Evolutionary conservation across 2,329 filamentous ascomycete genomes (phyloP), one percentile per base, ranked within the genome.

Genomic region (Aspergillus thermomutatus): DNA sequence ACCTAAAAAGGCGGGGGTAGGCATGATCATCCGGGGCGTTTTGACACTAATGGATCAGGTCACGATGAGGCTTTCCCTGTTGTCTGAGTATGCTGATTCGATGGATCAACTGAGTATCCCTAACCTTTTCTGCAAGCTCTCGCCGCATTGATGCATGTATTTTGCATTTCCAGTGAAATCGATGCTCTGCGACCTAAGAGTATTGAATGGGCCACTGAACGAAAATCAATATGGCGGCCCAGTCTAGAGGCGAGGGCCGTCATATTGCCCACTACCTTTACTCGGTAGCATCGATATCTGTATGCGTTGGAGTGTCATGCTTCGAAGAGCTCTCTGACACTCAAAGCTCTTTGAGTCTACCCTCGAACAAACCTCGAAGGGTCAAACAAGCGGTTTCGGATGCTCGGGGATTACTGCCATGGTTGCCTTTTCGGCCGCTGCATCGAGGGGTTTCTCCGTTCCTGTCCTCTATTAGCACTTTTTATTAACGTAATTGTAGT

Each of bases 1-100:
- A 10, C 11, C 23, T 23, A 21, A 23, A 46, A 49, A 54, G 54
- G 57, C 58, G 53, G 62, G 62, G 61, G 58, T 54, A 57, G 47
- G 23, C 50, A 55, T 49, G 52, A 54, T 26, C 27, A 54, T 43
- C 40, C 37, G 37, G 46, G 21, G 40, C 50, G 40, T 50, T 53
- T 54, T 25, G 46, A 43, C 46, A 46, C 49, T 48, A 23, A 47
- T 25, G 8, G 23, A 25, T 11, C 21, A 14, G 23, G 43, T 46
- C 43, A 46, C 51, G 52, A 49, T 21, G 34, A 51, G 53, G 43
- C 9, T 23, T 45, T 23, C 41, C 19, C 8, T 23, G n/a, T 45
- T 23, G 21, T 4, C 19, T 45, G 41, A 23, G 21, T 45, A 43
- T 23, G 21, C 41, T 45, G 41, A 45, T 45, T 45, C 19, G 41